phyloP scores from a whole-genome alignment of 106 monocot genomes.

The Acorus calamus region DNA sequence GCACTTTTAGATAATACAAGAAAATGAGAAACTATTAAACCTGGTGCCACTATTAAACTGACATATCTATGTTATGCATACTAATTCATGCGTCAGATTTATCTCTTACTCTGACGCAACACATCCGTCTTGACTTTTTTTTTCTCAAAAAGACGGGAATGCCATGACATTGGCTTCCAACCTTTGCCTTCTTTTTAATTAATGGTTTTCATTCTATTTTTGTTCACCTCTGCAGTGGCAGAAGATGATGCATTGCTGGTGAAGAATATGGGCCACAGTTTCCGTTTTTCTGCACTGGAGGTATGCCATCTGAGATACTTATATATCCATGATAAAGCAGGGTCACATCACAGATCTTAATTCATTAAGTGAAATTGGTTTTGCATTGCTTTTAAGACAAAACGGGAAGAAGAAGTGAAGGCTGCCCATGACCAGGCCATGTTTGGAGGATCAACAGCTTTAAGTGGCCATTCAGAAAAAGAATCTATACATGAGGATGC shows the following conservation, averaged over 20 bases:
- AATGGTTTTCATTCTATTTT: neutral
- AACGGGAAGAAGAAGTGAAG: slow-evolving; percentile 67
- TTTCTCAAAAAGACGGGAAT: too few relatives aligned
- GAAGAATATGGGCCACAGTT: slow-evolving; percentile 70
- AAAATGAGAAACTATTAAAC: too few relatives aligned
- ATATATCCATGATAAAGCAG: neutral
- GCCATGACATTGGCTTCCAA: too few relatives aligned
- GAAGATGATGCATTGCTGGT: slow-evolving; percentile 71
- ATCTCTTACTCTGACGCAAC: too few relatives aligned
- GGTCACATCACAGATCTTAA: neutral
- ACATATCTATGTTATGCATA: too few relatives aligned
- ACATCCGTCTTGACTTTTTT: too few relatives aligned
- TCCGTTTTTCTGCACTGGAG: slow-evolving; percentile 79
- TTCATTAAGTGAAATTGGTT: too few relatives aligned
- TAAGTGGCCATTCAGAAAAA: slow-evolving; percentile 6
- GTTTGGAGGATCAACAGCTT: slow-evolving; percentile 51
- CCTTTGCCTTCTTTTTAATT: neutral
- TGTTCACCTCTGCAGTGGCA: slow-evolving; percentile 32
- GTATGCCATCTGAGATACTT: slow-evolving; percentile 14
- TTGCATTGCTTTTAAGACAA: slow-evolving; percentile 35
- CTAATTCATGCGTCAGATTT: too few relatives aligned
- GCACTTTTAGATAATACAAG: too few relatives aligned
- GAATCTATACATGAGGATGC: slow-evolving; percentile 14
- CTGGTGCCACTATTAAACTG: too few relatives aligned
- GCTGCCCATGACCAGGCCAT: slow-evolving; percentile 94